Percentiles rank a stretch among this genome's conserved stretches.
These are phyloP conservation scores for Periconia sp. DNA, from an alignment of 2,329 filamentous ascomycete species.

Conservation along the genomic window DNA sequence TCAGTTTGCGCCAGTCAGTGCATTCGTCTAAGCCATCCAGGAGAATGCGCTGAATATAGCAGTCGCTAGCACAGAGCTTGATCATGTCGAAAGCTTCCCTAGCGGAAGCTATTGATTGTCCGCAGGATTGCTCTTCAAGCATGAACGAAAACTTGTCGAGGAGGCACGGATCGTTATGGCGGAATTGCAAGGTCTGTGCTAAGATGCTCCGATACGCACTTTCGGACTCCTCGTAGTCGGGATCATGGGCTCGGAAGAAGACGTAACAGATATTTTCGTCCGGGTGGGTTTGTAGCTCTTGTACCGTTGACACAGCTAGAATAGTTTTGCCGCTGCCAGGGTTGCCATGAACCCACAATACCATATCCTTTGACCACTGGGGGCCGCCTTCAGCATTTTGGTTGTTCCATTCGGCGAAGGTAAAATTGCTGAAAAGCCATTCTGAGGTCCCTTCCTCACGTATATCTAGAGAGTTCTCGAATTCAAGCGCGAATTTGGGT, in stretches of 20 bases:
- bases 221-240: slow-evolving; percentile 1
- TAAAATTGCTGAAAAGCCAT: background rate
- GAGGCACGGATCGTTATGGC: background rate
- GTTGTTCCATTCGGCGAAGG: background rate
- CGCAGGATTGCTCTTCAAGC: background rate
- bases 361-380: background rate
- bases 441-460: slow-evolving; percentile 1
- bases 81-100: too few species aligned
- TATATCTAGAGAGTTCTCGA: background rate
- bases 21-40: too few species aligned
- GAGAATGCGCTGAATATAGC: too few species aligned
- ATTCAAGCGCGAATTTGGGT: background rate
- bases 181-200: slow-evolving; percentile 1
- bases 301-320: slow-evolving; percentile 5
- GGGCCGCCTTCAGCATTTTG: background rate
- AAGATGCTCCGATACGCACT: background rate
- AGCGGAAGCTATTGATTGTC: background rate
- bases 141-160: slow-evolving; percentile 1
- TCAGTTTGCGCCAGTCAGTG: too few species aligned
- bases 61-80: too few species aligned
- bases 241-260: slow-evolving; percentile 6
- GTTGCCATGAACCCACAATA: slow-evolving; percentile 2
- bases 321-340: slow-evolving; percentile 8
- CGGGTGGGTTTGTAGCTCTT: background rate
- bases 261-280: slow-evolving; percentile 4